A percentile compares a stretch with the other conserved stretches of the same genome.
Conservation (phyloP, 2,329 filamentous ascomycete genomes). For the Colletotrichum echinochloae region DNA sequence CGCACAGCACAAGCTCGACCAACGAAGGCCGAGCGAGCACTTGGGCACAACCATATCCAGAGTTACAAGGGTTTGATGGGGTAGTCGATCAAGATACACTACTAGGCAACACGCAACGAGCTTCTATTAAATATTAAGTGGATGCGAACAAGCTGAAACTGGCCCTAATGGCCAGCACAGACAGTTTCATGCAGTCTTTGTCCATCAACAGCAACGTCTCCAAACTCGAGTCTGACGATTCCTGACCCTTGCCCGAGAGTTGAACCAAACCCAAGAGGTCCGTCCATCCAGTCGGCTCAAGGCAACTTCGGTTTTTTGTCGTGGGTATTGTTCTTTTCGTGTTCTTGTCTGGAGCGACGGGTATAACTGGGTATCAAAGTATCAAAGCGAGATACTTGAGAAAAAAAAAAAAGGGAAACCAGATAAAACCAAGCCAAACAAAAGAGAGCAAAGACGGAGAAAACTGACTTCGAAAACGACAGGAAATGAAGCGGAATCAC, state of each 20-base stretch:
- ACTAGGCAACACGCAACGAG: constrained; percentile 48
- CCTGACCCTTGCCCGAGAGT: constrained; percentile 33
- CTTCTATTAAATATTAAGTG: constrained; percentile 58
- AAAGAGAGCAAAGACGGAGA: constrained; percentile 36
- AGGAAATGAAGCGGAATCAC: constrained; percentile 35
- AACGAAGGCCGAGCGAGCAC: constrained; percentile 12
- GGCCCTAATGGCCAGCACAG: constrained; percentile 41
- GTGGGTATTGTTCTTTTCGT: constrained; percentile 44
- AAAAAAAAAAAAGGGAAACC: constrained; percentile 36
- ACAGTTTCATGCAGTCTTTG: constrained; percentile 35
- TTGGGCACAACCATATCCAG: background rate
- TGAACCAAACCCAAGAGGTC: constrained; percentile 42
- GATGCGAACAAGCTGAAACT: constrained; percentile 44
- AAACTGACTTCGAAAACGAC: constrained; percentile 43
- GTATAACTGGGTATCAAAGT: constrained; percentile 55
- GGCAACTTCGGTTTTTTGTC: constrained; percentile 43
- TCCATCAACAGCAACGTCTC: constrained; percentile 37
- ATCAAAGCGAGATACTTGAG: constrained; percentile 47
- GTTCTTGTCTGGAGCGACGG: constrained; percentile 43
- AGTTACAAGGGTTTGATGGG: constrained; percentile 3
- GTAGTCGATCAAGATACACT: background rate
- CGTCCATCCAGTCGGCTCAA: constrained; percentile 40
- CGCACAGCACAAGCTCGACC: constrained; percentile 15
- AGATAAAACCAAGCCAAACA: constrained; percentile 36
- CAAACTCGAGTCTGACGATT: constrained; percentile 41